Conservation (phyloP, 352 stramenopile species). For the Globisporangium recalcitrans region DNA sequence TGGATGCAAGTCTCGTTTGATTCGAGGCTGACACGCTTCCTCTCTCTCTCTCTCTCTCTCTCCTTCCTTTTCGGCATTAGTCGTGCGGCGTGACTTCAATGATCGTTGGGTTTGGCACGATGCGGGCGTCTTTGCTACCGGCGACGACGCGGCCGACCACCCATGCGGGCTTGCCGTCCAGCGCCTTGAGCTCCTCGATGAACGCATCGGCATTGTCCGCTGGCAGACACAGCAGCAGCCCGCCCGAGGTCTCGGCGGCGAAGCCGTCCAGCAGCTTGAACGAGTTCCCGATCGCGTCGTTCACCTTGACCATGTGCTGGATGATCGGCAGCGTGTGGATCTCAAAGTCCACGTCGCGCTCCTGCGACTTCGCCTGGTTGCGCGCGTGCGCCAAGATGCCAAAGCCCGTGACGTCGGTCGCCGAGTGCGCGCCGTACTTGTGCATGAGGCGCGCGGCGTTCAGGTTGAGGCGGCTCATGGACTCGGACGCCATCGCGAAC, state of each 20-base stretch:
- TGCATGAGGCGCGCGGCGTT: slow-evolving; percentile 90
- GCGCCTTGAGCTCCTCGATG: slow-evolving; percentile 80
- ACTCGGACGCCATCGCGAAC: slow-evolving; percentile 90
- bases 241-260: slow-evolving; percentile 93
- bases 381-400: slow-evolving; percentile 90
- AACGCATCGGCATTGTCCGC: slow-evolving; percentile 81
- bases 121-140: slow-evolving; percentile 59
- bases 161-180: slow-evolving; percentile 89
- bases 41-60: no score
- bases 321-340: slow-evolving; percentile 93
- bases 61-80: no score
- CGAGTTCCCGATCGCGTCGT: slow-evolving; percentile 86
- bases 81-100: slow-evolving; percentile 51
- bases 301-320: slow-evolving; percentile 82
- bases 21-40: no score
- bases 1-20: no score
- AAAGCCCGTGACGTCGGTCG: slow-evolving; percentile 96
- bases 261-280: slow-evolving; percentile 91
- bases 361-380: slow-evolving; percentile 93
- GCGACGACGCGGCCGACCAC: slow-evolving; percentile 89
- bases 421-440: slow-evolving; percentile 89
- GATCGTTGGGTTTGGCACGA: slow-evolving; percentile 46
- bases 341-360: slow-evolving; percentile 83
- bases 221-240: slow-evolving; percentile 89
- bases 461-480: slow-evolving; percentile 91